Evolutionary conservation across 2,329 filamentous ascomycete genomes (phyloP).

Genomic region (Aspergillus versicolor): DNA sequence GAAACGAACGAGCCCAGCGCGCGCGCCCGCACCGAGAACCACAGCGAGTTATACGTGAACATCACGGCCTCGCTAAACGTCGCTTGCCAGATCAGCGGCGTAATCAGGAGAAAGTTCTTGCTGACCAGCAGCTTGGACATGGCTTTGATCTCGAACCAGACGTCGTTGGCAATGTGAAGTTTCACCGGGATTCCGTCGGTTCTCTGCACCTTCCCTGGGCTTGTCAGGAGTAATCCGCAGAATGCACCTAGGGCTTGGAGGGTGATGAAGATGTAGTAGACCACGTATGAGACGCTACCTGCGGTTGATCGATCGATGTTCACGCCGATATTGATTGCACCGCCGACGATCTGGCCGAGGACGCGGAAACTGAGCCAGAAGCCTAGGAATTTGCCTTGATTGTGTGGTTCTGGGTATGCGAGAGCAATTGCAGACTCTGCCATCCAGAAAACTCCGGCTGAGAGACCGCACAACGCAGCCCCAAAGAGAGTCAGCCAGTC

Average conservation of each 20-base stretch:
- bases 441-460: conserved; percentile 73
- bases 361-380: conserved; percentile 67
- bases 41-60: conserved; percentile 67
- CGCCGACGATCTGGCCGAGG: conserved; percentile 67
- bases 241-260: conserved; percentile 66
- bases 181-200: conserved; percentile 64
- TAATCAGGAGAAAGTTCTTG: conserved; percentile 62
- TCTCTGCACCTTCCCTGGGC: conserved; percentile 62
- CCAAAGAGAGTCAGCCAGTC: conserved; percentile 70
- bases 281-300: conserved; percentile 67
- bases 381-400: conserved; percentile 63
- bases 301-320: conserved; percentile 58
- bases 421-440: conserved; percentile 72
- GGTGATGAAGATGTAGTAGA: conserved; percentile 69
- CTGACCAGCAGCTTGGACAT: conserved; percentile 61
- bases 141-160: conserved; percentile 59
- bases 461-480: conserved; percentile 67
- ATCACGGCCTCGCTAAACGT: conserved; percentile 72
- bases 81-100: conserved; percentile 68
- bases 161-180: conserved; percentile 57
- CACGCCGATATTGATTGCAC: conserved; percentile 68
- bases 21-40: conserved; percentile 68
- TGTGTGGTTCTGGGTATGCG: conserved; percentile 69
- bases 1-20: conserved; percentile 71
- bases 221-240: conserved; percentile 62